Conservation (phyloP, 2,329 filamentous ascomycete species). For the Thelonectria rubi region DNA sequence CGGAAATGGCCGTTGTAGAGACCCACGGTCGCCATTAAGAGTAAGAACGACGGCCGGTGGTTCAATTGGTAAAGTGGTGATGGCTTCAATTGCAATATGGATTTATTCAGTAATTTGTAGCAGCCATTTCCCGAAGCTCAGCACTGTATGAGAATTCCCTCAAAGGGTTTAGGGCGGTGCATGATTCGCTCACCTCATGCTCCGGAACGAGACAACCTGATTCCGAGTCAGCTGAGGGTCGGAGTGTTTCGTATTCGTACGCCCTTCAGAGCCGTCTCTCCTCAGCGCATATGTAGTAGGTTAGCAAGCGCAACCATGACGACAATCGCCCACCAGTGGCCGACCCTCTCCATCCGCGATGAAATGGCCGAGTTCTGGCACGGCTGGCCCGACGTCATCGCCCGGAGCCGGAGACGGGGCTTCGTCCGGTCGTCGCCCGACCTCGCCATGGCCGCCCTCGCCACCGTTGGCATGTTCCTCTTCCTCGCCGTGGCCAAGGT, state of each 20-base stretch:
- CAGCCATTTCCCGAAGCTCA: too few species aligned
- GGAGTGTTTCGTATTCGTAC: constrained; percentile 4
- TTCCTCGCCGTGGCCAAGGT: constrained; percentile 16
- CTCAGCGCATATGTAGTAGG: too few species aligned
- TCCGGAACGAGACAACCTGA: constrained; percentile 12
- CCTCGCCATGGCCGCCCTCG: constrained; percentile 11
- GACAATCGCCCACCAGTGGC: constrained; percentile 16
- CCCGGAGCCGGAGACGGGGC: constrained; percentile 11
- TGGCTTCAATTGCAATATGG: too few species aligned
- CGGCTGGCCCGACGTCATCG: constrained; percentile 22
- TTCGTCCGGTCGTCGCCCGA: constrained; percentile 17
- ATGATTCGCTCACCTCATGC: neutral
- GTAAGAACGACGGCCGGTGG: too few species aligned
- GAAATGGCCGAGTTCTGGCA: constrained; percentile 26
- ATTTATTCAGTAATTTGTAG: too few species aligned
- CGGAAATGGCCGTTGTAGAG: too few species aligned
- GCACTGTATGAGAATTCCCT: too few species aligned
- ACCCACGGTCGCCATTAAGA: too few species aligned
- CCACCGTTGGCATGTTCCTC: constrained; percentile 14
- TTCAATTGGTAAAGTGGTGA: too few species aligned
- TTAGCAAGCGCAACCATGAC: constrained; percentile 18
- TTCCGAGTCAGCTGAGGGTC: constrained; percentile 13
- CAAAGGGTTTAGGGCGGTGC: too few species aligned
- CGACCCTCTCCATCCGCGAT: constrained; percentile 24
- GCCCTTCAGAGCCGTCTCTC: too few species aligned